Conservation (phyloP, 176 grass and related monocot species). For the Ampelocalamus luodianensis region DNA sequence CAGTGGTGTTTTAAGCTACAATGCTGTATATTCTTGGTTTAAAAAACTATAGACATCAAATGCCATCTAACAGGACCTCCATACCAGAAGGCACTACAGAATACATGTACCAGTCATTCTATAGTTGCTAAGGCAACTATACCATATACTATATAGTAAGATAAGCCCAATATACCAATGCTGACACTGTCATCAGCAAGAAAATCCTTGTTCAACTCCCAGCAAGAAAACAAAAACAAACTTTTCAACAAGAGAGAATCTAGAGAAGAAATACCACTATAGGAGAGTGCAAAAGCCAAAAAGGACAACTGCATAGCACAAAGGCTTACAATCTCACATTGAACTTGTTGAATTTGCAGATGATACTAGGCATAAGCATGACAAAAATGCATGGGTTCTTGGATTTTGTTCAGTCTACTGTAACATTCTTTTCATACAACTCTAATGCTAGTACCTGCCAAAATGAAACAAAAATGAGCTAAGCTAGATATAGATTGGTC, state of each 20-base stretch:
- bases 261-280: slow-evolving; percentile 20
- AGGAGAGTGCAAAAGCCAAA: neutral
- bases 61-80: neutral
- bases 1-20: too few relatives aligned
- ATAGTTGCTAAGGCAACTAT: neutral
- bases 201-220: neutral
- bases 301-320: neutral
- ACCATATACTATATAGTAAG: neutral
- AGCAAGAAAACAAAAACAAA: slow-evolving; percentile 4
- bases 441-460: slow-evolving; percentile 1
- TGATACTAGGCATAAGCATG: neutral
- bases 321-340: slow-evolving; percentile 18
- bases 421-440: slow-evolving; percentile 22
- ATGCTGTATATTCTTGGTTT: neutral
- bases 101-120: neutral
- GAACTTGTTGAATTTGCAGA: slow-evolving; percentile 17
- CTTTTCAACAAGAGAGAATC: slow-evolving; percentile 14
- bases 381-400: neutral
- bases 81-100: neutral
- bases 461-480: slow-evolving; percentile 36
- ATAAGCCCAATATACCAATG: neutral
- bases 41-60: slow-evolving; percentile 15
- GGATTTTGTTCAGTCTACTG: neutral
- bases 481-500: neutral
- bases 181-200: neutral